Evolutionary conservation across 202 grass and related monocot genomes (phyloP), one percentile per base, ranked within the genome.

Genomic region (Setaria viridis): DNA sequence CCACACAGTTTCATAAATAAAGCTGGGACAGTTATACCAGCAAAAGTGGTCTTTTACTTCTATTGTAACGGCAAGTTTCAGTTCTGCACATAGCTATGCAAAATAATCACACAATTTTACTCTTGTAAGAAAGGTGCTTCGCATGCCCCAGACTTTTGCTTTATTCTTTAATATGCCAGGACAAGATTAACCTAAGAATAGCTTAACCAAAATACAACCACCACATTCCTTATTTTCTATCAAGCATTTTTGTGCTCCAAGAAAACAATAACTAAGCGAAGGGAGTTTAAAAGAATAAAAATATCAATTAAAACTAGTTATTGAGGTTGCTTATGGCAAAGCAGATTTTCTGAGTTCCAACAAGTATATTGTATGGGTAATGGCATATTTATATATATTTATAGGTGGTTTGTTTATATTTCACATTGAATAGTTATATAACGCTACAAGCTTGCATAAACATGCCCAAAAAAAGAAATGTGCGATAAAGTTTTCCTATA

Each of bases 301-400:
- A 59, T 25, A 62, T 14, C 1, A 48, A 17, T 63, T 72, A n/a
- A 69, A 70, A 34, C 30, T 63, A 76, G 45, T n/a, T 67, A 48
- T 25, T 6, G 6, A 60, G 7, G 21, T 21, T 37, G 4, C 7
- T 17, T 12, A 43, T 8, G 49, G 17, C 30, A 49, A 51, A 71
- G 49, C 35, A 86, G n/a, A 74, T 29, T 58, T 81, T 25, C 19
- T 4, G 42, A 39, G 72, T 86, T n/a, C 33, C 6, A 76, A 77
- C 45, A 78, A 78, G 76, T 65, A 39, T 20, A 77, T 57, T 55
- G 19, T 41, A 82, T 45, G 60, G 49, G 20, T 45, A 74, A 16
- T 59, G 30, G 1, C 32, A 70, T n/a, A 37, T 65, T 34, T 85
- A 51, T 37, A 43, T 63, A 15, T 20, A 81, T 6, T 17, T 45